Evolutionary conservation across 495 filamentous ascomycete genomes (phyloP).

Genomic region (Aspergillus haitiensis): DNA sequence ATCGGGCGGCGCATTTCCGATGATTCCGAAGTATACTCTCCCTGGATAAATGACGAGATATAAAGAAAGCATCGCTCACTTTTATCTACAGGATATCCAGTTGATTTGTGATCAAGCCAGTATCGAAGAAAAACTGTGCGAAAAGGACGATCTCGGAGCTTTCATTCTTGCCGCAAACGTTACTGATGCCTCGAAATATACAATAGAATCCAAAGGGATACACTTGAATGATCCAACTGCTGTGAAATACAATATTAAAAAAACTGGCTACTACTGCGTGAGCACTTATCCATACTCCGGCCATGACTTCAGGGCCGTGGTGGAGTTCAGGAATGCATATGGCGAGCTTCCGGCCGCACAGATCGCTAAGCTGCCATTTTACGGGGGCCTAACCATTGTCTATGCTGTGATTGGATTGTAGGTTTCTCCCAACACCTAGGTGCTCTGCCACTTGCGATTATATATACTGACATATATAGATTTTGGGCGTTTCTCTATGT

Average conservation of each 20-base stretch:
- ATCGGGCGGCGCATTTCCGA: conserved; percentile 58
- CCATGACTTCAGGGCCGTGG: conserved; percentile 69
- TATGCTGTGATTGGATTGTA: conserved; percentile 83
- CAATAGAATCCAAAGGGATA: conserved; percentile 75
- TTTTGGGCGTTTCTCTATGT: conserved; percentile 97
- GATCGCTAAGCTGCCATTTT: conserved; percentile 97
- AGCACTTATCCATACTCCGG: conserved; percentile 66
- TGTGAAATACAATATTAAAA: conserved; percentile 77
- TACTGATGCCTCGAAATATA: conserved; percentile 61
- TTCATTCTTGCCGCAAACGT: conserved; percentile 80
- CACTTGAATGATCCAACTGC: conserved; percentile 73
- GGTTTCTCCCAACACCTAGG: conserved; percentile 25
- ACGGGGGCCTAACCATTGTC: conserved; percentile 89
- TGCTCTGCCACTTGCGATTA: not conserved
- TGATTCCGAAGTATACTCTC: conserved; percentile 35
- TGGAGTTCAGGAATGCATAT: conserved; percentile 93
- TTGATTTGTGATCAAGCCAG: conserved; percentile 73
- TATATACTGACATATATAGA: conserved; percentile 35
- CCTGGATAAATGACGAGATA: not conserved
- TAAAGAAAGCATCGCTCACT: conserved; percentile 21
- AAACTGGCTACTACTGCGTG: conserved; percentile 96
- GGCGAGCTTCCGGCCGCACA: conserved; percentile 93
- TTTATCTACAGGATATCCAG: conserved; percentile 51
- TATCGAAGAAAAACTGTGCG: conserved; percentile 69
- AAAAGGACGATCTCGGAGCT: conserved; percentile 70